phyloP scores from a whole-genome alignment of 2,329 filamentous ascomycete species.

The Colletotrichum coccodes region DNA sequence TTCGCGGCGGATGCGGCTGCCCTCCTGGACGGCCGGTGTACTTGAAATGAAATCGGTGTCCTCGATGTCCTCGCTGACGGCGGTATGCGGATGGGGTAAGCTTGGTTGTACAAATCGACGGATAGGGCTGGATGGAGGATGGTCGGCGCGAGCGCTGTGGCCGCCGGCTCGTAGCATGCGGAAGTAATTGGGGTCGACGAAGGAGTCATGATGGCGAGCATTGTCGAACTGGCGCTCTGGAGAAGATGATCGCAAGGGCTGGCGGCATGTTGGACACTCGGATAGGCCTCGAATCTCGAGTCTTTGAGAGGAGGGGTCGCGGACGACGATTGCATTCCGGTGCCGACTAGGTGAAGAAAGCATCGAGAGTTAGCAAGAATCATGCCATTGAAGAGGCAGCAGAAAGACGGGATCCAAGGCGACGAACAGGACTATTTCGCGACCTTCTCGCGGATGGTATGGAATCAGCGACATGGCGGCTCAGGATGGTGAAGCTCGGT shows the following conservation, averaged over 20 bases:
- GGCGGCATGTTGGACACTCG: conserved; percentile 92
- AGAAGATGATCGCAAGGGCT: conserved; percentile 67
- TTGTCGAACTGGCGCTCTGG: conserved; percentile 62
- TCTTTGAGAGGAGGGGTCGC: conserved; percentile 85
- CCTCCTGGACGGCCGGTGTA: conserved; percentile 60
- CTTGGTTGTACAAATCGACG: conserved; percentile 62
- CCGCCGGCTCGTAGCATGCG: conserved; percentile 80
- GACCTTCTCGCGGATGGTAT: conserved; percentile 77
- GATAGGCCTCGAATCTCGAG: conserved; percentile 82
- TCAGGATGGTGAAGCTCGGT: not conserved
- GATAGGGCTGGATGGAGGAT: conserved; percentile 62
- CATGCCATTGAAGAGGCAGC: not conserved
- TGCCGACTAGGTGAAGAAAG: conserved; percentile 76
- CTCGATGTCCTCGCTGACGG: conserved; percentile 41
- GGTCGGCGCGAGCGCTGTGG: conserved; percentile 55
- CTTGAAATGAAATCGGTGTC: conserved; percentile 64
- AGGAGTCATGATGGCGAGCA: conserved; percentile 65
- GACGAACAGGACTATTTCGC: conserved; percentile 83
- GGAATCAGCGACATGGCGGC: conserved; percentile 75
- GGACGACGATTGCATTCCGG: conserved; percentile 91
- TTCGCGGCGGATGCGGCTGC: conserved; percentile 81
- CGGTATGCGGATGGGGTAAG: conserved; percentile 39
- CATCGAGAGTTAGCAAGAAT: not conserved
- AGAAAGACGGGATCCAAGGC: conserved; percentile 6
- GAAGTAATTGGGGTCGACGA: conserved; percentile 93